Conservation (phyloP, 2,329 filamentous ascomycete genomes). For the Dactylellina sp. region DNA sequence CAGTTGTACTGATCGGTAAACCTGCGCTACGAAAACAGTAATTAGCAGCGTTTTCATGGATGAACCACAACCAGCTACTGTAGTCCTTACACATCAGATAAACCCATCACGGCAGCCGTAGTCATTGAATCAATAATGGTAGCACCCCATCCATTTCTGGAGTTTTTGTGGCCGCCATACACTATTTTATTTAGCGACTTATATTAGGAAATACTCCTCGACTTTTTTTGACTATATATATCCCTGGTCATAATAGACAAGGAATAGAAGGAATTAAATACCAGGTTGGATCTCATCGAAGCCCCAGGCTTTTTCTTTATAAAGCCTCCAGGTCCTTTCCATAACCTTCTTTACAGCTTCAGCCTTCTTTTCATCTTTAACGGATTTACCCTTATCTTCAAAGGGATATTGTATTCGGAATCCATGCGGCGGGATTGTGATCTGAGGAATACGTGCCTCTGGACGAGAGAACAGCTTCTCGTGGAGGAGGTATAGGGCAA, state of each 20-base stretch:
- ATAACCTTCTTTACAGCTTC: conserved; percentile 76
- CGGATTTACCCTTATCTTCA: conserved; percentile 35
- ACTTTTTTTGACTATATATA: background rate
- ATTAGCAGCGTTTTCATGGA: conserved; percentile 63
- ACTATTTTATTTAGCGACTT: background rate
- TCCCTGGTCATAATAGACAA: too few species aligned
- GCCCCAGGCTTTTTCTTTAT: conserved; percentile 79
- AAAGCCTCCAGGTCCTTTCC: conserved; percentile 77
- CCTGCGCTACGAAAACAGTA: conserved; percentile 25
- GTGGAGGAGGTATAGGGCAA: conserved; percentile 33
- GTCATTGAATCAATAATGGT: conserved; percentile 84
- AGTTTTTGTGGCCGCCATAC: conserved; percentile 56
- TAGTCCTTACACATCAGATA: conserved; percentile 68
- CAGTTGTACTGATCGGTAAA: conserved; percentile 51
- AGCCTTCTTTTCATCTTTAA: conserved; percentile 64
- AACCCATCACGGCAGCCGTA: conserved; percentile 82
- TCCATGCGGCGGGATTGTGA: conserved; percentile 12
- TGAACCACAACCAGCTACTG: background rate
- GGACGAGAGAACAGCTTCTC: conserved; percentile 11
- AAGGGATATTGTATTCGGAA: conserved; percentile 57
- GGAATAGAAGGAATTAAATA: conserved; percentile 7
- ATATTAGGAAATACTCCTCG: too few species aligned
- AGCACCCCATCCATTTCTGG: conserved; percentile 85
- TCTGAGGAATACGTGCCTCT: background rate
- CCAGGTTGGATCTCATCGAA: conserved; percentile 78